Evolutionary conservation across 73 alveolate species (phyloP).

Genomic region (Paramecium octaurelia): DNA sequence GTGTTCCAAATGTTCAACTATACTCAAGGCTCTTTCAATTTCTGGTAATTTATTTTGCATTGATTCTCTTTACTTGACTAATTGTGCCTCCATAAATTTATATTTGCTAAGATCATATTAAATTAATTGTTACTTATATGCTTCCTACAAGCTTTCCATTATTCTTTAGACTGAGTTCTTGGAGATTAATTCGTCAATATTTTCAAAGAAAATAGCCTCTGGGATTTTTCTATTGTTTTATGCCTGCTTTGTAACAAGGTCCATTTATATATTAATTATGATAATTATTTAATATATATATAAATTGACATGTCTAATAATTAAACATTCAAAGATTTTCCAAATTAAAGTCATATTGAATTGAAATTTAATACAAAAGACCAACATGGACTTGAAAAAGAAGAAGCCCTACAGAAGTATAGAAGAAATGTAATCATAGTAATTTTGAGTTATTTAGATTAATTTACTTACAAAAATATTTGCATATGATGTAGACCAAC

Average conservation of each 20-base stretch:
- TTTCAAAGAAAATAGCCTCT: slow-evolving; percentile 82
- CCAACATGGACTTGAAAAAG: slow-evolving; percentile 21
- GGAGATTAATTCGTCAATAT: slow-evolving; percentile 83
- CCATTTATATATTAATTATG: slow-evolving; percentile 37
- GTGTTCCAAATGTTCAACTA: slow-evolving; percentile 69
- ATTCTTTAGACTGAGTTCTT: slow-evolving; percentile 76
- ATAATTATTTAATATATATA: background rate
- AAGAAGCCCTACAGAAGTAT: slow-evolving; percentile 36
- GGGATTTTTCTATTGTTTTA: slow-evolving; percentile 87
- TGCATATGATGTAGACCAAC: slow-evolving; percentile 19
- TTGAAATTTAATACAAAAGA: slow-evolving; percentile 5
- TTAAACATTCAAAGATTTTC: slow-evolving; percentile 44
- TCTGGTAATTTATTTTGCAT: slow-evolving; percentile 91
- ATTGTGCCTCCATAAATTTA: slow-evolving; percentile 92
- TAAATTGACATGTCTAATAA: background rate
- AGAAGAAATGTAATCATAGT: background rate
- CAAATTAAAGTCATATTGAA: slow-evolving; percentile 47
- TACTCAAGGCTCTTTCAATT: slow-evolving; percentile 86
- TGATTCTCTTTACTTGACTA: slow-evolving; percentile 77
- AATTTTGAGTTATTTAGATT: background rate
- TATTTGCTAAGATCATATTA: slow-evolving; percentile 72
- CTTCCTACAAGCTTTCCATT: slow-evolving; percentile 61
- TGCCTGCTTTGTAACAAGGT: slow-evolving; percentile 73
- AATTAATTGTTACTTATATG: slow-evolving; percentile 59
- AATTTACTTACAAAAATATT: slow-evolving; percentile 22